phyloP scores from a whole-genome alignment of 352 stramenopile species.

The Blastocystis sp. region DNA sequence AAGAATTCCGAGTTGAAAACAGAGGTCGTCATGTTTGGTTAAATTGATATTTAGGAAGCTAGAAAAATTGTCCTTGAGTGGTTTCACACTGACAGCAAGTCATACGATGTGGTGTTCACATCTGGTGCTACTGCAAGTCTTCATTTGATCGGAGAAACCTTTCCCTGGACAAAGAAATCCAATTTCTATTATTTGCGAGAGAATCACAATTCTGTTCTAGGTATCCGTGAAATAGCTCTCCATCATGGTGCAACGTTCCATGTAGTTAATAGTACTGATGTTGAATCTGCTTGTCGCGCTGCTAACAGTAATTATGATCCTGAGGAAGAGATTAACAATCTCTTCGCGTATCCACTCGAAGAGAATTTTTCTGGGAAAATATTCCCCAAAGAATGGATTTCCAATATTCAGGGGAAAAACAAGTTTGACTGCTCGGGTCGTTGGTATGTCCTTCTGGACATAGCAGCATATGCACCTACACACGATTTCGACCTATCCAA shows the following conservation, averaged over 20 bases:
- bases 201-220: constrained; percentile 68
- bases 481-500: constrained; percentile 73
- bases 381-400: constrained; percentile 45
- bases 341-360: constrained; percentile 62
- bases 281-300: constrained; percentile 1
- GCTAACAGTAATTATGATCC: not conserved
- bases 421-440: constrained; percentile 1
- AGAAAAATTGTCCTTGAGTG: constrained; percentile 20
- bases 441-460: constrained; percentile 71
- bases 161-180: constrained; percentile 43
- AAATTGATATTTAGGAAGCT: constrained; percentile 3
- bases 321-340: constrained; percentile 31
- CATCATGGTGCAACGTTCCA: constrained; percentile 16
- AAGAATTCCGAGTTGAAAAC: constrained; percentile 44
- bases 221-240: constrained; percentile 65
- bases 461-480: constrained; percentile 74
- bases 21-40: not conserved
- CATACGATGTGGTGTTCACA: constrained; percentile 53
- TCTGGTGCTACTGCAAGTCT: constrained; percentile 47
- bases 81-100: constrained; percentile 25
- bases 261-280: constrained; percentile 48
- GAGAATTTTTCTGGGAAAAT: constrained; percentile 67
- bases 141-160: constrained; percentile 58
- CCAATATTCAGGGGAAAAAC: constrained; percentile 36
- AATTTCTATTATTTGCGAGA: constrained; percentile 66